Evolutionary conservation across 495 filamentous ascomycete genomes (phyloP).

Genomic region (Pseudomonodictys pantanalensis): DNA sequence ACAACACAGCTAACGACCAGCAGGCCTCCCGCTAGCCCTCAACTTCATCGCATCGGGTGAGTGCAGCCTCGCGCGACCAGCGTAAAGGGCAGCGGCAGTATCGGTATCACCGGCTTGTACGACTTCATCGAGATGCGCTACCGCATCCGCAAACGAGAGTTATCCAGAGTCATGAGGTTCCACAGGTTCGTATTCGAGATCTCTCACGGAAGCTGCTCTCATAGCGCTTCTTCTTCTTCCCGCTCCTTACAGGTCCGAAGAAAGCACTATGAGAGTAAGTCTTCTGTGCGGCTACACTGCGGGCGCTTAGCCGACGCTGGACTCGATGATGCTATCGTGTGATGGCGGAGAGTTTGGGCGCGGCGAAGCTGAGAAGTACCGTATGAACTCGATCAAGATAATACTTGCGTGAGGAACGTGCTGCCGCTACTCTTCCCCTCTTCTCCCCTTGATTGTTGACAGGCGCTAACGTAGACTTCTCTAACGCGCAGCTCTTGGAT

Average conservation of each 20-base stretch:
- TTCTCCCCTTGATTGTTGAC: constrained; percentile 8
- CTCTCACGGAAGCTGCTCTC: constrained; percentile 21
- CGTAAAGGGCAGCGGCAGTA: constrained; percentile 39
- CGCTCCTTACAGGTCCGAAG: background rate
- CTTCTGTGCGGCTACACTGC: constrained; percentile 73
- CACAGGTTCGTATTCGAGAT: constrained; percentile 37
- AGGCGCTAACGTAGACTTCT: constrained; percentile 40
- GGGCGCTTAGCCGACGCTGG: constrained; percentile 61
- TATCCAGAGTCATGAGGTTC: constrained; percentile 13
- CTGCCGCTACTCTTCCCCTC: constrained; percentile 65
- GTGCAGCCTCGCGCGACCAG: constrained; percentile 43
- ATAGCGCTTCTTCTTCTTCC: background rate
- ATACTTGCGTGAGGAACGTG: constrained; percentile 92
- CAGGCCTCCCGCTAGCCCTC: constrained; percentile 69
- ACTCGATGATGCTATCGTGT: constrained; percentile 25
- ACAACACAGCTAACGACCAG: background rate
- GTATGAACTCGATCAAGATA: constrained; percentile 93
- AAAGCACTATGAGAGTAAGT: constrained; percentile 3
- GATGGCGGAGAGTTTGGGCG: constrained; percentile 27
- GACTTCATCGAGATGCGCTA: constrained; percentile 12
- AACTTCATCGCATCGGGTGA: constrained; percentile 85
- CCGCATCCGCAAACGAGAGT: too few relatives aligned
- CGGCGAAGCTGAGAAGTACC: constrained; percentile 84
- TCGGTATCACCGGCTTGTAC: constrained; percentile 41
- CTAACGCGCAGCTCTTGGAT: constrained; percentile 61